Evolutionary conservation across 2,329 filamentous ascomycete species (phyloP), one percentile per base, ranked within the genome.

Genomic region (Ophiostoma himal-ulmi): DNA sequence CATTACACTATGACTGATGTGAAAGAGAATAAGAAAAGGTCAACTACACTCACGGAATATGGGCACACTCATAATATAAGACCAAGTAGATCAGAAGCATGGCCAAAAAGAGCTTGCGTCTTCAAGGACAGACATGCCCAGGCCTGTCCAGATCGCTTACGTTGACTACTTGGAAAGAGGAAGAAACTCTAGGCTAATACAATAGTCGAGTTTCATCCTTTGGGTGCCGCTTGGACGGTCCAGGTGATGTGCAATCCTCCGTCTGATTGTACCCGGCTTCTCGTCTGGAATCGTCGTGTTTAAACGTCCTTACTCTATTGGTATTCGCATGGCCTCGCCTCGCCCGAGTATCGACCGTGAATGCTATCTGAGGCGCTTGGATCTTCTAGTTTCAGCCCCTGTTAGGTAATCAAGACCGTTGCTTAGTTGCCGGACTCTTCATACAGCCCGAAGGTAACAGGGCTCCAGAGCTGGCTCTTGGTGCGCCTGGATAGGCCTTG

Each of bases 321-420:
- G 20, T 20, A 54, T 8, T 8, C 17, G 10, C 17, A 4, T 17
- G 17, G 17, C 13, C 41, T 14, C 17, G 41, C 30, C 30, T 44
- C 41, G 41, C 17, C 41, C 14, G 30, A 30, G 30, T 30, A 17
- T 44, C 13, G 17, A 44, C 13, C 11, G 17, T 17, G 13, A 44
- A 17, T 44, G 41, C 41, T 44, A 17, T 13, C 41, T 44, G 41
- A 17, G 5, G 17, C 14, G 26, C 26, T 34, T 34, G 57, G 57
- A 17, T 36, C 57, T 13, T 34, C 13, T 30, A 34, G 57, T 62
- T 62, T 62, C 57, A 62, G 57, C 57, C 57, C 57, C 57, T 62
- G 30, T 34, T 26, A 10, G 22, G 52, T 10, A 17, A 57, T 57
- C 52, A 57, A 26, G 4, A 26, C n/a, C 22, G 52, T 26, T 57